Percentiles rank a stretch among this genome's conserved stretches.
These are phyloP conservation scores for Letharia lupina DNA, from an alignment of 495 filamentous ascomycete genomes.

Conservation along the genomic window DNA sequence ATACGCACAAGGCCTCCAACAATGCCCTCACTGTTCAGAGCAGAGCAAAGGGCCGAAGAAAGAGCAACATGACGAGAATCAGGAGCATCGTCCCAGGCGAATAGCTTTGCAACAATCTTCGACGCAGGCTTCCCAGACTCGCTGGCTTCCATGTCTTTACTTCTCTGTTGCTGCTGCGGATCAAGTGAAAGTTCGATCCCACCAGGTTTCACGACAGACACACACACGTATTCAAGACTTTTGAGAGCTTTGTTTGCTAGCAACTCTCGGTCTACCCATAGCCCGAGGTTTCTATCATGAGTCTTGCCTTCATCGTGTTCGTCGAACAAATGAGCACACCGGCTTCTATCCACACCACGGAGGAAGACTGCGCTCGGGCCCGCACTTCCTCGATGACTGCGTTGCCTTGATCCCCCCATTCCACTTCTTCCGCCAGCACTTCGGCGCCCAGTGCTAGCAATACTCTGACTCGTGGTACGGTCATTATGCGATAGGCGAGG, in stretches of 20 bases:
- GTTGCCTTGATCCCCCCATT: conserved; percentile 45
- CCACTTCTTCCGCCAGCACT: conserved; percentile 65
- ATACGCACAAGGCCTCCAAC: conserved; percentile 84
- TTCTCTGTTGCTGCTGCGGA: conserved; percentile 59
- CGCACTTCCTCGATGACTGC: conserved; percentile 48
- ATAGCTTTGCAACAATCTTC: conserved; percentile 66
- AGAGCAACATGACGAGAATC: conserved; percentile 68
- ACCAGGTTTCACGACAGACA: conserved; percentile 72
- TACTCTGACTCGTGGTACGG: conserved; percentile 56
- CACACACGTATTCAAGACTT: conserved; percentile 61
- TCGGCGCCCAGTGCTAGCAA: conserved; percentile 57
- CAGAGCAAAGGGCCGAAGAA: conserved; percentile 63
- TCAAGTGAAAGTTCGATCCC: conserved; percentile 68
- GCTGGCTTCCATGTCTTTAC: conserved; percentile 44
- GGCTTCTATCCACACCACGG: conserved; percentile 60
- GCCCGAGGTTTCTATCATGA: conserved; percentile 55
- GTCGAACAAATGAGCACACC: conserved; percentile 68
- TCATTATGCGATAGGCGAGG: conserved; percentile 48
- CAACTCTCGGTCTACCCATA: conserved; percentile 78
- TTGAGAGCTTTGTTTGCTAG: conserved; percentile 59
- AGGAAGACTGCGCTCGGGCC: conserved; percentile 61
- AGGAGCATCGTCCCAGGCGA: conserved; percentile 78
- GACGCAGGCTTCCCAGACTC: conserved; percentile 54
- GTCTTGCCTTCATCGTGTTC: conserved; percentile 39
- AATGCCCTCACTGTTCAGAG: conserved; percentile 58